A percentile compares a stretch with the other conserved stretches of the same genome.
Conservation (phyloP, 2,329 filamentous ascomycete genomes). For the Trichophyton schoenleinii region DNA sequence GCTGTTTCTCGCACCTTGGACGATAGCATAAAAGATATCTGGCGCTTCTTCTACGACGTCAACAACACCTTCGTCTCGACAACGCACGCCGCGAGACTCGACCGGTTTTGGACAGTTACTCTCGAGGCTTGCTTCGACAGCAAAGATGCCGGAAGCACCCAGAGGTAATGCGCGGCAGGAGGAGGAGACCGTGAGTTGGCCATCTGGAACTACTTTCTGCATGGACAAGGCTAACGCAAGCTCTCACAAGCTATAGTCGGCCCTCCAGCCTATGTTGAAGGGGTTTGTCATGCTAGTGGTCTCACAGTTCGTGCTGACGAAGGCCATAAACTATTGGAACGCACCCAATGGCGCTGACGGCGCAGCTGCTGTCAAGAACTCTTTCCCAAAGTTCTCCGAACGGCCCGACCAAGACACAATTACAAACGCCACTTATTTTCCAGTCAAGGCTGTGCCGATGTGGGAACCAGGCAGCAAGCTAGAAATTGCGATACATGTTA, state of each 20-base stretch:
- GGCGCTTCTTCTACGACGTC: neutral
- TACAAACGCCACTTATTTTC: slow-evolving; percentile 52
- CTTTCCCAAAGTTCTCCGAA: slow-evolving; percentile 51
- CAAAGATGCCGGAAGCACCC: neutral
- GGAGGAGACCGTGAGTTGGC: neutral
- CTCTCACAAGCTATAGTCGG: slow-evolving; percentile 2
- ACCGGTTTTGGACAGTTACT: neutral
- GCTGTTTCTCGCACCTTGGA: neutral
- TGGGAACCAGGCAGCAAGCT: slow-evolving; percentile 70
- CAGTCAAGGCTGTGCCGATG: slow-evolving; percentile 66
- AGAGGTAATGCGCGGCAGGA: neutral
- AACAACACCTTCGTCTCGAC: neutral
- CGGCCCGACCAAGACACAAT: slow-evolving; percentile 45
- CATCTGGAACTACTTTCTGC: neutral
- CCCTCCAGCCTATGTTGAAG: slow-evolving; percentile 36
- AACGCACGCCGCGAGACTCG: neutral
- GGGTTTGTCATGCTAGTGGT: slow-evolving; percentile 48
- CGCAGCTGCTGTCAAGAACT: slow-evolving; percentile 7
- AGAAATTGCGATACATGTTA: slow-evolving; percentile 77
- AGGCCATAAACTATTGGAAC: slow-evolving; percentile 35
- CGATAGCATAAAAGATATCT: neutral
- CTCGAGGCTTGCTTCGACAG: neutral
- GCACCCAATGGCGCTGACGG: slow-evolving; percentile 18
- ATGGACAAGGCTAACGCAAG: neutral
- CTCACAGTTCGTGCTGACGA: slow-evolving; percentile 45